These are phyloP conservation scores for Phytophthora ramorum DNA, from an alignment of 352 stramenopile species.

Conservation along the genomic window DNA sequence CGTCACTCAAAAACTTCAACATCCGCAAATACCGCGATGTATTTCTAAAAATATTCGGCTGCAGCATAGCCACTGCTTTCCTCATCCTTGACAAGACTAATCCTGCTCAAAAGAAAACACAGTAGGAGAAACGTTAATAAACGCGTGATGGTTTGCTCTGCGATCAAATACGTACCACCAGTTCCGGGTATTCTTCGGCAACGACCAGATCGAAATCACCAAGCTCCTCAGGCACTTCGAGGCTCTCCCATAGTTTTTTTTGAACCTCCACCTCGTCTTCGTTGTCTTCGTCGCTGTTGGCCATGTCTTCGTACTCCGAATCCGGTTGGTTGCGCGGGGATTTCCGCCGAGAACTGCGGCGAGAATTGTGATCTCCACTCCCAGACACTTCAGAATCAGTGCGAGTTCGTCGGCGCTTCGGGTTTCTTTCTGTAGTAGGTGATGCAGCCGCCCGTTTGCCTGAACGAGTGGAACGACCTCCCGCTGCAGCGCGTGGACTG, in stretches of 20 bases:
- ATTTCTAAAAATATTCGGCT: slow-evolving; percentile 38
- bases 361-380: slow-evolving; percentile 18
- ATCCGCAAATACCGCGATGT: slow-evolving; percentile 11
- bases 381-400: slow-evolving; percentile 28
- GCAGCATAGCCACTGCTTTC: not conserved
- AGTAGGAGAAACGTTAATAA: not conserved
- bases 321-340: slow-evolving; percentile 24
- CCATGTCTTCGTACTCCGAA: slow-evolving; percentile 23
- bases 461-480: slow-evolving; percentile 18
- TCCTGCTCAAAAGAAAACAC: slow-evolving; percentile 24
- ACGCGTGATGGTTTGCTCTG: not conserved
- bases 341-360: slow-evolving; percentile 30
- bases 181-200: slow-evolving; percentile 43
- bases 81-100: slow-evolving; percentile 17
- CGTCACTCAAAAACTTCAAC: slow-evolving; percentile 6
- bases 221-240: slow-evolving; percentile 30
- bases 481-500: slow-evolving; percentile 21
- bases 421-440: slow-evolving; percentile 24
- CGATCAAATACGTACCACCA: slow-evolving; percentile 44
- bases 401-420: slow-evolving; percentile 39
- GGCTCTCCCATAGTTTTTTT: slow-evolving; percentile 32
- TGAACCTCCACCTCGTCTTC: slow-evolving; percentile 17
- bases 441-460: slow-evolving; percentile 15
- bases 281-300: slow-evolving; percentile 9
- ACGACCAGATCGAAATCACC: slow-evolving; percentile 54